Evolutionary conservation across 106 monocot genomes (phyloP).

Genomic region (Xerophyta viscosa): DNA sequence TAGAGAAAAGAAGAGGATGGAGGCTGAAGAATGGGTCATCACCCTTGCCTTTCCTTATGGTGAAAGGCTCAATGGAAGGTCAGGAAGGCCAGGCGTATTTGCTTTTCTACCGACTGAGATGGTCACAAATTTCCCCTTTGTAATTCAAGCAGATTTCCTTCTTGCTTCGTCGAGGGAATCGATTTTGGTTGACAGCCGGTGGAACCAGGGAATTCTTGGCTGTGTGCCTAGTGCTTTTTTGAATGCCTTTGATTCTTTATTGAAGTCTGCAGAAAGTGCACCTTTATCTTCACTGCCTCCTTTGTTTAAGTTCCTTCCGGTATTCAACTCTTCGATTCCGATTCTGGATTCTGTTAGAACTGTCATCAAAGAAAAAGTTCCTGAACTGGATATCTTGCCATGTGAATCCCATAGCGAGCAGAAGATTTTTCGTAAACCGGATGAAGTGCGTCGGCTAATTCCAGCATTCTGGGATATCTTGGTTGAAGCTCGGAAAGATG

Average conservation of each 20-base stretch:
- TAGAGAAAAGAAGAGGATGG: neutral
- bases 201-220: slow-evolving; percentile 17
- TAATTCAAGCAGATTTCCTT: slow-evolving; percentile 24
- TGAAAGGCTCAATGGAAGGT: slow-evolving; percentile 2
- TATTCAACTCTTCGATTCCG: neutral
- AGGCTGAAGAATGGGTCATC: slow-evolving; percentile 9
- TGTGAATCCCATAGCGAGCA: neutral
- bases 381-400: neutral
- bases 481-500: neutral
- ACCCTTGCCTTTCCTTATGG: slow-evolving; percentile 17
- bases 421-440: neutral
- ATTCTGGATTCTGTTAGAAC: neutral
- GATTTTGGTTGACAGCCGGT: slow-evolving; percentile 15
- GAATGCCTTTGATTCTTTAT: slow-evolving; percentile 7
- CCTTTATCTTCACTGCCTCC: neutral
- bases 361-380: neutral
- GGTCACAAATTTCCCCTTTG: slow-evolving; percentile 16
- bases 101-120: slow-evolving; percentile 16
- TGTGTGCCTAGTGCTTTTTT: slow-evolving; percentile 14
- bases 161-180: slow-evolving; percentile 17
- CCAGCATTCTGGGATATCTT: neutral
- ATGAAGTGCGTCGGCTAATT: neutral
- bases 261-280: neutral
- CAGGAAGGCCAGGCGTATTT: neutral
- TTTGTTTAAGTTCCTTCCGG: neutral